A percentile compares a stretch with the other conserved stretches of the same genome.
Evolutionary conservation across 2,329 filamentous ascomycete species (phyloP).

Genomic region (Cladorrhinum sp.): DNA sequence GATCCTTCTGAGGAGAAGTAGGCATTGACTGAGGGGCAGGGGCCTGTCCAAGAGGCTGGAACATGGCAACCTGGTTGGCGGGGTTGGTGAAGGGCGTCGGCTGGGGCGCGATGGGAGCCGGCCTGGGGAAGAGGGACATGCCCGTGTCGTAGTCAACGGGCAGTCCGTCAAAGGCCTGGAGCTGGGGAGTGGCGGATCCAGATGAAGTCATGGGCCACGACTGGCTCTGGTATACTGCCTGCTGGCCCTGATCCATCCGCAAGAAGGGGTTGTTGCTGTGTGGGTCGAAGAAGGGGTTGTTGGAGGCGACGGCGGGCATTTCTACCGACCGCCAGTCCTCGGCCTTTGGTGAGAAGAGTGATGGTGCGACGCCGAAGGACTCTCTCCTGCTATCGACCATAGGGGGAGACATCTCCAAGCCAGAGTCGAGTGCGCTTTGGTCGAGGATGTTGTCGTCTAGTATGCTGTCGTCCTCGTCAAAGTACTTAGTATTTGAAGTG

Average conservation of each 20-base stretch:
- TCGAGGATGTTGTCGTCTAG: constrained; percentile 61
- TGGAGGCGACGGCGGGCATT: constrained; percentile 62
- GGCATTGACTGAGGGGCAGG: constrained; percentile 47
- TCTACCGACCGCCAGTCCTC: constrained; percentile 64
- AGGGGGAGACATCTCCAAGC: constrained; percentile 60
- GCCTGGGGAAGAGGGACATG: constrained; percentile 51
- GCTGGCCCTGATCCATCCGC: constrained; percentile 55
- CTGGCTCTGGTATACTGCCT: constrained; percentile 39
- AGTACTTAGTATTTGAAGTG: constrained; percentile 54
- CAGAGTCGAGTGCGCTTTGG: constrained; percentile 57
- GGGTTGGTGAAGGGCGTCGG: constrained; percentile 55
- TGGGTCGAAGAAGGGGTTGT: constrained; percentile 59
- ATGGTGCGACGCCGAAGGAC: constrained; percentile 56
- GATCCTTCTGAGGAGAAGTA: constrained; percentile 52
- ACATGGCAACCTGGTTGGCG: constrained; percentile 50
- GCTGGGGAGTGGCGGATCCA: constrained; percentile 66
- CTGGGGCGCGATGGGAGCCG: constrained; percentile 43
- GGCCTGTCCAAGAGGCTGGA: constrained; percentile 47
- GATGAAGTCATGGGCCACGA: constrained; percentile 66
- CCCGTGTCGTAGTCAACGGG: constrained; percentile 53
- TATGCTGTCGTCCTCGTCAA: constrained; percentile 58
- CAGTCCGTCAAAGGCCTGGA: constrained; percentile 66
- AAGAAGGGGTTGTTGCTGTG: constrained; percentile 65
- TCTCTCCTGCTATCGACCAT: constrained; percentile 62
- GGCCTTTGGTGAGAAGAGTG: constrained; percentile 63